phyloP scores from a whole-genome alignment of 2,329 filamentous ascomycete genomes.

The Raffaelea arxii region DNA sequence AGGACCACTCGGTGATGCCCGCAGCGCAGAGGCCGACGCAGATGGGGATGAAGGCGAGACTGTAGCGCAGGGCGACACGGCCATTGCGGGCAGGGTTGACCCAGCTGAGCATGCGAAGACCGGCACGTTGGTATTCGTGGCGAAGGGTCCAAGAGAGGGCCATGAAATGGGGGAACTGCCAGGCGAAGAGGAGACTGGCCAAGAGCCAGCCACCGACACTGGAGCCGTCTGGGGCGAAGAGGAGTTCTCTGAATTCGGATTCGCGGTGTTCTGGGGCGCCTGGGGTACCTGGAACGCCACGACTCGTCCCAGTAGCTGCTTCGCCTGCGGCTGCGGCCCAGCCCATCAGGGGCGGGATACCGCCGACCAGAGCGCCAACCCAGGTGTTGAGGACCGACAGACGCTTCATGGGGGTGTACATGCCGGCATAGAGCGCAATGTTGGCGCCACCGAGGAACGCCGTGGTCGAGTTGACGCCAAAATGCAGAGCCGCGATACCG shows the following conservation, averaged over 20 bases:
- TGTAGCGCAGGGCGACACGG: slow-evolving; percentile 81
- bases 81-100: slow-evolving; percentile 77
- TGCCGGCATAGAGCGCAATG: slow-evolving; percentile 78
- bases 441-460: slow-evolving; percentile 77
- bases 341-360: slow-evolving; percentile 92
- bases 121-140: slow-evolving; percentile 72
- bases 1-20: slow-evolving; percentile 78
- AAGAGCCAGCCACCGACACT: slow-evolving; percentile 79
- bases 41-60: slow-evolving; percentile 74
- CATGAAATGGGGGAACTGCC: slow-evolving; percentile 99
- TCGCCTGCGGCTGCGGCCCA: slow-evolving; percentile 94
- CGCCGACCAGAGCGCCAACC: slow-evolving; percentile 86
- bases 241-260: slow-evolving; percentile 55
- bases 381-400: slow-evolving; percentile 85
- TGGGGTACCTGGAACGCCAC: background rate
- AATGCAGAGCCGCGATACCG: slow-evolving; percentile 67
- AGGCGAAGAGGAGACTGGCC: slow-evolving; percentile 75
- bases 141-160: slow-evolving; percentile 80
- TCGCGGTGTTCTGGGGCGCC: too few relatives aligned
- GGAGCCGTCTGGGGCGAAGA: slow-evolving; percentile 54
- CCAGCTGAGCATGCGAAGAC: slow-evolving; percentile 70
- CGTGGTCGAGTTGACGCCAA: slow-evolving; percentile 89
- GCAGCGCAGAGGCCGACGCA: slow-evolving; percentile 70
- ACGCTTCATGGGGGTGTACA: slow-evolving; percentile 89
- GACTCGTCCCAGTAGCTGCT: slow-evolving; percentile 42